Base-by-base conservation (phyloP, 106 monocot genomes). In the Chionographis japonica region DNA sequence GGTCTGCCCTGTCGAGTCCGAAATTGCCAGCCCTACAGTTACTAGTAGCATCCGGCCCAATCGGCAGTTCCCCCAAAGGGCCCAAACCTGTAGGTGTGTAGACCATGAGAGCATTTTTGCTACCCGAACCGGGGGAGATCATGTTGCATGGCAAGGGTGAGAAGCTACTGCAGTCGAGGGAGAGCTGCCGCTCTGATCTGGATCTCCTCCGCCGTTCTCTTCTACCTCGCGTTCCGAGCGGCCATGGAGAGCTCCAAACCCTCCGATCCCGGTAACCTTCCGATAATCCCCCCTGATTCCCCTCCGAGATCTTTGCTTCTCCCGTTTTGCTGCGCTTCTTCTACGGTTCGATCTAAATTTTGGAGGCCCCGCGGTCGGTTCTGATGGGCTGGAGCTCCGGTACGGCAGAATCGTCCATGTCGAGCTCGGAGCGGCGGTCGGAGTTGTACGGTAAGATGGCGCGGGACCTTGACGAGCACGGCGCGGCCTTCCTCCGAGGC, bases 381-480 rank as follows among this genome's bases (percentile, higher is more conserved):
- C 17, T 14, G 11, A 7, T 13, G 40, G 19, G n/a, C 54, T 65
- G 16, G 5, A 12, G 50, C 43, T 51, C 9, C 4, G 14, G 3
- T 58, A 56, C 12, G 62, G 36, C 19, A 66, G 72, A 56, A 35
- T 58, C 80, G 16, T n/a, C 58, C 15, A 20, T 50, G 20, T 66
- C 83, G 58, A 63, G 65, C 42, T 42, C 62, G 40, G 84, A 86
- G 39, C 71, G 72, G 66, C 81, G 95, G 59, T 57, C 80, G 72
- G 37, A 43, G 18, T 61, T 97, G 72, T 97, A 97, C 68, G 84
- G 86, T 12, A 80, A 72, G 69, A 97, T 97, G 95, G 66, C 77
- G 27, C 71, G 76, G 56, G 95, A 97, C 71, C 69, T 97, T 53
- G 92, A 89, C 8, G 89, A 92, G 71, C 72, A 75, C 42, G 95